A percentile compares a stretch with the other conserved stretches of the same genome.
Evolutionary conservation across 1,139 yeast species (phyloP).

Genomic region (Arxiozyma slooffiae): DNA sequence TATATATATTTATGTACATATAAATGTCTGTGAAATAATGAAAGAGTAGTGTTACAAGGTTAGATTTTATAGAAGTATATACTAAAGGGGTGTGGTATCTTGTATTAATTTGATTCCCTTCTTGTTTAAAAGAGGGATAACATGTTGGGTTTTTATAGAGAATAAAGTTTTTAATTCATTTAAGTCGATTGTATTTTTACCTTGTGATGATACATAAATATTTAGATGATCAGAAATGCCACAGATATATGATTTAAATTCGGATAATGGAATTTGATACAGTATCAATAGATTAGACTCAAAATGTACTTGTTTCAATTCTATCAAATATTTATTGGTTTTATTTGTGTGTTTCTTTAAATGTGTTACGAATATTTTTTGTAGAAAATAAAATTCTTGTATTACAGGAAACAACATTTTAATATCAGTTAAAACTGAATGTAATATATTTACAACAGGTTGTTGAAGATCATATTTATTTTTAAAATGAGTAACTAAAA

Average conservation of each 20-base stretch:
- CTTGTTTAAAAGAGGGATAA: not conserved
- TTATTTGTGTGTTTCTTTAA: not conserved
- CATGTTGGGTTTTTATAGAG: not conserved
- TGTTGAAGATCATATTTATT: not conserved
- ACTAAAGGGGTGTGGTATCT: not conserved
- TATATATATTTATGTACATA: too few relatives aligned
- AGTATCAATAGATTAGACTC: not conserved
- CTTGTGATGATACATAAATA: not conserved
- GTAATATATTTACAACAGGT: not conserved
- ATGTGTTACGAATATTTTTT: not conserved
- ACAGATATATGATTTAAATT: not conserved
- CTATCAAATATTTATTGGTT: not conserved
- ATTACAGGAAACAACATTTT: not conserved
- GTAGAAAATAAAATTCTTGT: not conserved
- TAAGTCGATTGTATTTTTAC: not conserved
- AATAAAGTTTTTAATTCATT: not conserved
- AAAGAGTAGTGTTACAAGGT: not conserved
- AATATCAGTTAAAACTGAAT: not conserved
- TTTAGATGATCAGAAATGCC: not conserved
- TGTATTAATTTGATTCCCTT: not conserved
- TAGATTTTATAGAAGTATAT: not conserved
- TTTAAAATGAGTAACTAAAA: not conserved
- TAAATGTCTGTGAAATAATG: not conserved
- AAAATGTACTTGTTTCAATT: not conserved
- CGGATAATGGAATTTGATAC: not conserved